Percentiles rank a stretch among this genome's conserved stretches.
Conservation (phyloP, 2,329 filamentous ascomycete species). For the Trichothecium roseum region DNA sequence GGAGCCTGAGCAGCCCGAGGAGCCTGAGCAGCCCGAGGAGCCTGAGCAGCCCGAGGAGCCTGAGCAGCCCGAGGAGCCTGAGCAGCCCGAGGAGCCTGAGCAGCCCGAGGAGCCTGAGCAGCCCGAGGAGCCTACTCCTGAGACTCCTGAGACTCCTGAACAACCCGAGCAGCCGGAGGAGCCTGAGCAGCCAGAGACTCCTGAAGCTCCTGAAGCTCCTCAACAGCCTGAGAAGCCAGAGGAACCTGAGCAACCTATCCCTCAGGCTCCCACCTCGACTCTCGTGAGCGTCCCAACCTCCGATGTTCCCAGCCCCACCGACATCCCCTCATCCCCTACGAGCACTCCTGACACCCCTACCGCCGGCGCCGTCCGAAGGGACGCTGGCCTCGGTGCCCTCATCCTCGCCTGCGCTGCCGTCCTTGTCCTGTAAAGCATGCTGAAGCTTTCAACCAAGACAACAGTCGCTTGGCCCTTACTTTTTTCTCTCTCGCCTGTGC, state of each 20-base stretch:
- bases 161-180: not conserved
- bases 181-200: not conserved
- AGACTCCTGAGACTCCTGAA: not conserved
- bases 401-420: conserved; percentile 27
- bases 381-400: conserved; percentile 23
- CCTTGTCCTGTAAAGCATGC: conserved; percentile 20
- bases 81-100: no score
- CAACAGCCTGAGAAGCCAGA: not conserved
- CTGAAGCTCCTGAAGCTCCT: conserved; percentile 2
- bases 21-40: no score
- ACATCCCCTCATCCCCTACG: conserved; percentile 6
- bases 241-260: no score
- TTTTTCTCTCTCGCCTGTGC: no score
- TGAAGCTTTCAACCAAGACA: no score
- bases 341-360: conserved; percentile 11
- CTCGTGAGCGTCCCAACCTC: conserved; percentile 2
- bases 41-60: no score
- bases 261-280: conserved; percentile 2
- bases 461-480: no score
- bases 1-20: no score
- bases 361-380: conserved; percentile 24
- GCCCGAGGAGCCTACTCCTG: not conserved
- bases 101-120: not conserved
- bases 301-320: conserved; percentile 11
- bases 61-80: no score